phyloP scores from a whole-genome alignment of 306 rosid genomes.

The Acacia confusa region DNA sequence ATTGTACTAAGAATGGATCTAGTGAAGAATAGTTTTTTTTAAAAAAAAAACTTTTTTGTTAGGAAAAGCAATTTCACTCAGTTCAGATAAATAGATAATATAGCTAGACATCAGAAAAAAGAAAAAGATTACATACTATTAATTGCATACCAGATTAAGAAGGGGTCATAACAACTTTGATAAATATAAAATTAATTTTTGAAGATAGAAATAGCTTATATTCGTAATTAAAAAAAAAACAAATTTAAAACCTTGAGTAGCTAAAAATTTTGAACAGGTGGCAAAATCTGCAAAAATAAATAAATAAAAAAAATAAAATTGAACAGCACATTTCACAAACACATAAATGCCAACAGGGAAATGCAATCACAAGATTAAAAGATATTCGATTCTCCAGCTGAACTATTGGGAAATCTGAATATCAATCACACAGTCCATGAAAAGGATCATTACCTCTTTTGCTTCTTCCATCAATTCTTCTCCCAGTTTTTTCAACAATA shows the following conservation, averaged over 20 bases:
- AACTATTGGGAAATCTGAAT: too few relatives aligned
- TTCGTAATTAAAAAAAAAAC: neutral
- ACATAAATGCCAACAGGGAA: neutral
- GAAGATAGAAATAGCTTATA: neutral
- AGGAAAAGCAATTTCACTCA: neutral
- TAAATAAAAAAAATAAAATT: too few relatives aligned
- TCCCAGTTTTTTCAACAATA: slow-evolving; percentile 90
- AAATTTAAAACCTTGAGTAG: neutral
- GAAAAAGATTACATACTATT: neutral
- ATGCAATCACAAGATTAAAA: neutral
- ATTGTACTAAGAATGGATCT: slow-evolving; percentile 19
- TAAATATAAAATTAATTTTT: neutral
- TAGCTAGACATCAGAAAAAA: slow-evolving; percentile 1
- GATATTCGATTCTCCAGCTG: neutral
- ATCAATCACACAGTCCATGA: neutral
- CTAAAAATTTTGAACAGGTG: neutral
- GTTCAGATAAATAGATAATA: slow-evolving; percentile 1
- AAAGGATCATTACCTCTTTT: slow-evolving; percentile 64
- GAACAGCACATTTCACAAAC: neutral
- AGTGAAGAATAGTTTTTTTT: slow-evolving; percentile 1
- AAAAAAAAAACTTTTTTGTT: neutral
- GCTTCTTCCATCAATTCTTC: slow-evolving; percentile 95
- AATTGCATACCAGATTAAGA: slow-evolving; percentile 1
- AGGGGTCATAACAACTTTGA: neutral
- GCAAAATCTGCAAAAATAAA: neutral